Evolutionary conservation across 371 early-diverging fungal species (phyloP).

Genomic region (Mortierella sp.): DNA sequence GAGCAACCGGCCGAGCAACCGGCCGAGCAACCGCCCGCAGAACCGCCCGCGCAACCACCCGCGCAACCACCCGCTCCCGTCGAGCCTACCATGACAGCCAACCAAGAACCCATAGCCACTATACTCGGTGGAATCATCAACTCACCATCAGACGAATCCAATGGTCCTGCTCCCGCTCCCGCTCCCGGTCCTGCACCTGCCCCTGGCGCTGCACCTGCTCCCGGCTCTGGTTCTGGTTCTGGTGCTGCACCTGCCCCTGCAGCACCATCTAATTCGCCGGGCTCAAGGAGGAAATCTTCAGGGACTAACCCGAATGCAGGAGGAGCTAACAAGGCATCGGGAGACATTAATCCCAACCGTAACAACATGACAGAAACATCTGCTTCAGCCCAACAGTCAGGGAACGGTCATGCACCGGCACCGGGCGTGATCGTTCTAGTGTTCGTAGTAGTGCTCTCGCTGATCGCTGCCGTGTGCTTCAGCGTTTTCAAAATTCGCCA

Average conservation of each 20-base stretch:
- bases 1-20: too few relatives aligned
- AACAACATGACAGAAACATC: neutral
- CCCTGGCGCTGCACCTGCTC: too few relatives aligned
- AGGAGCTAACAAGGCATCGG: neutral
- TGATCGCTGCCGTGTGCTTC: constrained; percentile 19
- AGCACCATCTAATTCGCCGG: too few relatives aligned
- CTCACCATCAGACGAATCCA: too few relatives aligned
- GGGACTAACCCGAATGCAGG: too few relatives aligned
- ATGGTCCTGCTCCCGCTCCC: too few relatives aligned
- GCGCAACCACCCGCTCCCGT: too few relatives aligned
- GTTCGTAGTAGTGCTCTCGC: constrained; percentile 13
- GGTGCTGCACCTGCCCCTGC: neutral
- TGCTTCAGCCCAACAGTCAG: neutral
- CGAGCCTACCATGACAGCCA: constrained; percentile 1
- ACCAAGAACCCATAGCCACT: constrained; percentile 11
- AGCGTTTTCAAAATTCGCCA: constrained; percentile 44
- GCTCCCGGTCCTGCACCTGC: too few relatives aligned
- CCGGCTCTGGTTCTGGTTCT: too few relatives aligned
- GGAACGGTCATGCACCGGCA: constrained; percentile 1
- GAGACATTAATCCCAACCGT: neutral
- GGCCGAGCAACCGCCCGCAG: too few relatives aligned
- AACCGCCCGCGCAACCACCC: too few relatives aligned
- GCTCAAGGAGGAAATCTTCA: too few relatives aligned
- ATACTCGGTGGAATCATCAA: constrained; percentile 11
- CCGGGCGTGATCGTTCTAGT: constrained; percentile 34